Conservation (phyloP, 148 eudicot genomes). For the Linanthus parryae region DNA sequence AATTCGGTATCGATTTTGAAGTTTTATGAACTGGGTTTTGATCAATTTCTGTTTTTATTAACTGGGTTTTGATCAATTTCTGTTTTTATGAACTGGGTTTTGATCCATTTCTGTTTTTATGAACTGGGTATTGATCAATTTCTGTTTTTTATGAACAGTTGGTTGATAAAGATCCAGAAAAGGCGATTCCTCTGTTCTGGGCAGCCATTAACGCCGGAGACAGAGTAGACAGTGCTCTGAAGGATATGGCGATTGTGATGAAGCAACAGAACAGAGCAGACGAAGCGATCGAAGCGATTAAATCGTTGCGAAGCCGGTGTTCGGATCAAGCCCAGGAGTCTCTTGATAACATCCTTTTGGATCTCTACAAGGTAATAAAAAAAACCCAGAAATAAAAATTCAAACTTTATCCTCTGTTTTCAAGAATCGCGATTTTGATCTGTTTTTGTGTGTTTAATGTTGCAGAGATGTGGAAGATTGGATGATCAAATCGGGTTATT, state of each 20-base stretch:
- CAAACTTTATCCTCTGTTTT: too few species aligned
- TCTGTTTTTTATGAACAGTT: conserved; percentile 34
- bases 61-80: conserved; percentile 1
- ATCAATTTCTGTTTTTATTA: too few species aligned
- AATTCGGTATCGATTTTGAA: too few species aligned
- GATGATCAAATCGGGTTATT: conserved; percentile 79
- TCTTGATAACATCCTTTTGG: conserved; percentile 90
- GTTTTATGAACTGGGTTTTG: too few species aligned
- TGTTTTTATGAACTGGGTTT: conserved; percentile 5
- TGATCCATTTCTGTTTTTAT: background rate
- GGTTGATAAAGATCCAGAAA: conserved; percentile 98
- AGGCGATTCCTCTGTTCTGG: conserved; percentile 94
- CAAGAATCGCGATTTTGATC: too few species aligned
- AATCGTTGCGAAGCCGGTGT: conserved; percentile 69
- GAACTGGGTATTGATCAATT: background rate
- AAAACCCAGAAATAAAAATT: too few species aligned
- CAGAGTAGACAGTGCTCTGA: conserved; percentile 92
- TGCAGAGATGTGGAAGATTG: conserved; percentile 96
- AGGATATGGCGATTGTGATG: conserved; percentile 99
- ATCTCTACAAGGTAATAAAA: conserved; percentile 95
- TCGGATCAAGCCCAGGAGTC: conserved; percentile 98
- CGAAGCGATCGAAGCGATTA: conserved; percentile 93
- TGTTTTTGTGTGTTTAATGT: background rate
- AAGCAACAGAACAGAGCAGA: conserved; percentile 94
- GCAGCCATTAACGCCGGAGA: conserved; percentile 98